phyloP scores from a whole-genome alignment of 2,329 filamentous ascomycete genomes.

The Ceratocystiopsis minuta region DNA sequence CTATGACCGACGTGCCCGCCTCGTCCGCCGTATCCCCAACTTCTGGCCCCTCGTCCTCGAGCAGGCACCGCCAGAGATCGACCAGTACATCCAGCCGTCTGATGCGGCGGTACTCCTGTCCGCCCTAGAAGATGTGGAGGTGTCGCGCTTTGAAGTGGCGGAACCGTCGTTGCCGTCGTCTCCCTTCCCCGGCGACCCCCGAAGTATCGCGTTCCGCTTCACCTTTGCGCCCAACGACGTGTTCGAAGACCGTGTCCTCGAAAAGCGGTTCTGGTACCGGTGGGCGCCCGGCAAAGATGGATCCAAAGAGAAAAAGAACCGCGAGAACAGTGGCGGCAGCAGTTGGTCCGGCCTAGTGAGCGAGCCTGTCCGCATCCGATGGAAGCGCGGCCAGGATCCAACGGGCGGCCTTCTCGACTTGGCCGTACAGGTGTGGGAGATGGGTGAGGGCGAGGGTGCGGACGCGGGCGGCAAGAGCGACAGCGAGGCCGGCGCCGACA shows the following conservation, averaged over 20 bases:
- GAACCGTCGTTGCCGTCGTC: background rate
- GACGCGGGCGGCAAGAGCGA: background rate
- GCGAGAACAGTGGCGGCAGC: background rate
- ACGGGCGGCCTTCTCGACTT: slow-evolving; percentile 64
- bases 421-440: slow-evolving; percentile 50
- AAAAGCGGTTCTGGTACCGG: slow-evolving; percentile 88
- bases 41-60: slow-evolving; percentile 96
- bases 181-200: slow-evolving; percentile 44
- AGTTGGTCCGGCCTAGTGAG: slow-evolving; percentile 62
- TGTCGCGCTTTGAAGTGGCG: slow-evolving; percentile 64
- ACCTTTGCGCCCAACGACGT: slow-evolving; percentile 67
- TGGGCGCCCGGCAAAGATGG: background rate
- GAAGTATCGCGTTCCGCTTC: slow-evolving; percentile 60
- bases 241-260: slow-evolving; percentile 59
- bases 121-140: slow-evolving; percentile 47
- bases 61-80: slow-evolving; percentile 68
- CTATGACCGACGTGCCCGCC: slow-evolving; percentile 56
- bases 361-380: slow-evolving; percentile 73
- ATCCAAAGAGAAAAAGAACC: background rate
- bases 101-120: slow-evolving; percentile 59
- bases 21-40: slow-evolving; percentile 56
- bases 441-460: slow-evolving; percentile 22
- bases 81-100: slow-evolving; percentile 68
- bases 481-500: no score
- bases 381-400: slow-evolving; percentile 73